Evolutionary conservation across 169 alveolate genomes (phyloP).

Genomic region (Plasmodium reichenowi): DNA sequence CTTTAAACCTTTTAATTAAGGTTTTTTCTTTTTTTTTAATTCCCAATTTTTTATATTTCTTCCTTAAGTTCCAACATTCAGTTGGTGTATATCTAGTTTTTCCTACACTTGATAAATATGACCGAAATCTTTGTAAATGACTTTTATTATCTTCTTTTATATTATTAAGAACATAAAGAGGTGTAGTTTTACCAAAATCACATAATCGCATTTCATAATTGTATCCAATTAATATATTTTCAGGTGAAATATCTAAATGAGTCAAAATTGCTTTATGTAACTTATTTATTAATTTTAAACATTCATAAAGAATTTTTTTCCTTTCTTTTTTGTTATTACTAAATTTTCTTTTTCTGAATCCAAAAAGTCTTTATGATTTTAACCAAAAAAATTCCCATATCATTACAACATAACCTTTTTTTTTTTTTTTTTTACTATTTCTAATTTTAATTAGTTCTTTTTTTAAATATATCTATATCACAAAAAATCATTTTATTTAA

Average conservation of each 20-base stretch:
- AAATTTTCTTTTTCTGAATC: constrained; percentile 54
- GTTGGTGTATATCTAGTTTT: constrained; percentile 89
- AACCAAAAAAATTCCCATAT: constrained; percentile 81
- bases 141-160: constrained; percentile 74
- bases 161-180: constrained; percentile 78
- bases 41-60: constrained; percentile 70
- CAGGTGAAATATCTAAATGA: constrained; percentile 88
- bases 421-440: constrained; percentile 73
- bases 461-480: constrained; percentile 56
- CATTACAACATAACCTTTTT: constrained; percentile 77
- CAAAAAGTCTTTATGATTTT: constrained; percentile 78
- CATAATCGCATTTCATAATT: constrained; percentile 82
- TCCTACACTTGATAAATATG: constrained; percentile 88
- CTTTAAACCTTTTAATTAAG: constrained; percentile 22
- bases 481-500: constrained; percentile 7
- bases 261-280: constrained; percentile 84
- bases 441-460: constrained; percentile 14
- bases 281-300: constrained; percentile 72
- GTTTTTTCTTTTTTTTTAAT: no score
- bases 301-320: constrained; percentile 54
- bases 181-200: constrained; percentile 86
- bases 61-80: constrained; percentile 84
- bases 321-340: no score
- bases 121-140: constrained; percentile 75
- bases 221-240: constrained; percentile 82